Evolutionary conservation across 169 alveolate species (phyloP).

Genomic region (Plasmodium relictum): DNA sequence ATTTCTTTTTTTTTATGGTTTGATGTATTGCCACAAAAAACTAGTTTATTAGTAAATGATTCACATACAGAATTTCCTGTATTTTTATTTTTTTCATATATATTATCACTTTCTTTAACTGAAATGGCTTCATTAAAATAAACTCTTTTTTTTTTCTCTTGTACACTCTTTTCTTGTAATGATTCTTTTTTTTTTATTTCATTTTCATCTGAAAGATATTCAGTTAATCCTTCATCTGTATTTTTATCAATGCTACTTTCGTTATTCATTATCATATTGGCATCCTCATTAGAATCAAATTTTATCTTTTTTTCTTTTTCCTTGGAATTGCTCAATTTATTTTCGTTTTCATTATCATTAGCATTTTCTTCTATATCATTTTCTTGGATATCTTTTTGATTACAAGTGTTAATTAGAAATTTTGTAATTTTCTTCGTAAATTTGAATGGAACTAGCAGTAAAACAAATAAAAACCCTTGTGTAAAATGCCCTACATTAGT

Average conservation of each 20-base stretch:
- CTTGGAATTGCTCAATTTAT: background rate
- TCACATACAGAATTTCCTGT: conserved; percentile 21
- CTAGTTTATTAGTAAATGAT: conserved; percentile 22
- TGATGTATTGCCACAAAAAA: conserved; percentile 38
- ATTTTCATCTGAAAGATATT: background rate
- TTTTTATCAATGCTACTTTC: background rate
- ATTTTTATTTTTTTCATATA: background rate
- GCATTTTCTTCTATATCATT: background rate
- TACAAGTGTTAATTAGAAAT: background rate
- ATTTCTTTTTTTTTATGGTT: conserved; percentile 45
- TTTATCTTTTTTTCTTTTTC: background rate
- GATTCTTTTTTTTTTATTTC: background rate
- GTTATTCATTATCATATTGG: background rate
- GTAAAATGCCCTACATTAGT: conserved; percentile 44
- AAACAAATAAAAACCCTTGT: conserved; percentile 43
- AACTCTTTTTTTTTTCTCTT: background rate
- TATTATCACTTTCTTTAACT: background rate
- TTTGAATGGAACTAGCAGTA: conserved; percentile 40
- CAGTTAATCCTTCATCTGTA: background rate
- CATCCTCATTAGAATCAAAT: background rate
- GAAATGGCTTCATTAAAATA: background rate
- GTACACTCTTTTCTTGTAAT: background rate
- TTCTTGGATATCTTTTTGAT: conserved; percentile 1
- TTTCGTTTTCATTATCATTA: conserved; percentile 5
- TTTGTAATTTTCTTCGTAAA: conserved; percentile 30